Conservation (phyloP, 108 stramenopile genomes). For the Discostella pseudostelligera region DNA sequence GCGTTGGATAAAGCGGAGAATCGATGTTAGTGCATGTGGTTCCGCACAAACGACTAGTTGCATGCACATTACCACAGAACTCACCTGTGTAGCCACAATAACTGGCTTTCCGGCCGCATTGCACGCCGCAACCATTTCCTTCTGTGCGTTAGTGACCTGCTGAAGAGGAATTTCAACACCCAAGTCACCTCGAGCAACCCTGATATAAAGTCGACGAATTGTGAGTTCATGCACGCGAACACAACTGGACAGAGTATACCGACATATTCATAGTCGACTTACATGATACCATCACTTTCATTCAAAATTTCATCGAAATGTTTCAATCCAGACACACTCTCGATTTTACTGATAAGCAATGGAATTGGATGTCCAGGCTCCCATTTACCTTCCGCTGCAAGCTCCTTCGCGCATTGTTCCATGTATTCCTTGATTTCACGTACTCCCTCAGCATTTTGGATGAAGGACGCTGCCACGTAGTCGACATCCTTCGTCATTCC, state of each 20-base stretch:
- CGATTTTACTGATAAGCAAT: constrained; percentile 87
- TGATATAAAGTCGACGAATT: neutral
- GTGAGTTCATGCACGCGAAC: neutral
- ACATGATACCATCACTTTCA: constrained; percentile 91
- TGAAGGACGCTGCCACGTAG: constrained; percentile 89
- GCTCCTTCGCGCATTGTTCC: constrained; percentile 66
- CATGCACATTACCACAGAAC: too few relatives aligned
- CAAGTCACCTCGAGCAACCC: constrained; percentile 65
- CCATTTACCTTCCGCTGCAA: constrained; percentile 55
- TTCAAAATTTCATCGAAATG: constrained; percentile 90
- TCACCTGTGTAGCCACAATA: constrained; percentile 84
- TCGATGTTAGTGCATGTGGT: too few relatives aligned
- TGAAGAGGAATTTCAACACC: constrained; percentile 93
- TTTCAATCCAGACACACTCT: constrained; percentile 71
- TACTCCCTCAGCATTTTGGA: constrained; percentile 84
- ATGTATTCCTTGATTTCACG: constrained; percentile 81
- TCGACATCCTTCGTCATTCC: constrained; percentile 90
- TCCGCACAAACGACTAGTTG: too few relatives aligned
- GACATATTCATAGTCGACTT: constrained; percentile 35
- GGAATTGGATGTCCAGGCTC: constrained; percentile 60
- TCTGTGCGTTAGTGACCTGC: constrained; percentile 95
- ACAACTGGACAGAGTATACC: constrained; percentile 16
- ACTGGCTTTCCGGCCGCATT: constrained; percentile 94
- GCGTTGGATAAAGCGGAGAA: constrained; percentile 17
- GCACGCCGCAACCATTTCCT: constrained; percentile 95